These are phyloP conservation scores for Peronosclerospora sorghi DNA, from an alignment of 352 stramenopile species.

Conservation along the genomic window DNA sequence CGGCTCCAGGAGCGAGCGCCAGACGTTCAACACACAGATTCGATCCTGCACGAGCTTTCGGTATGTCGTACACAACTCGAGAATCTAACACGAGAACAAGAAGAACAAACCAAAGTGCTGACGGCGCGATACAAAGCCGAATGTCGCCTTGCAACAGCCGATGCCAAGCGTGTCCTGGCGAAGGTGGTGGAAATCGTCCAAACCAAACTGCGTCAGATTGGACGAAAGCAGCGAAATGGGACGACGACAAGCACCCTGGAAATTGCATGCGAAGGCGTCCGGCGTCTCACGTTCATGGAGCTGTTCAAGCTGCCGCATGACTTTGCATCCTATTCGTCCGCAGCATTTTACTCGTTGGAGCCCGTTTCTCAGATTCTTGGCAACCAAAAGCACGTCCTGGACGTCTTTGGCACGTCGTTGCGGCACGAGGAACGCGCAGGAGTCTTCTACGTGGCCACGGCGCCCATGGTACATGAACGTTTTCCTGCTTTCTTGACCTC, in stretches of 20 bases:
- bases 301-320: slow-evolving; percentile 37
- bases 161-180: slow-evolving; percentile 40
- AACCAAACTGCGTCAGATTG: slow-evolving; percentile 38
- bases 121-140: slow-evolving; percentile 40
- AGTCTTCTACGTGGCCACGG: slow-evolving; percentile 41
- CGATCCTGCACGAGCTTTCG: slow-evolving; percentile 37
- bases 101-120: slow-evolving; percentile 33
- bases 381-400: slow-evolving; percentile 34
- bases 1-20: slow-evolving; percentile 49
- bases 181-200: slow-evolving; percentile 32
- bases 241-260: slow-evolving; percentile 16
- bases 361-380: slow-evolving; percentile 31
- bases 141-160: slow-evolving; percentile 38
- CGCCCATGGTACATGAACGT: slow-evolving; percentile 65
- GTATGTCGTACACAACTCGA: slow-evolving; percentile 37
- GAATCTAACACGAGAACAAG: slow-evolving; percentile 33
- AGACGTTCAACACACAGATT: slow-evolving; percentile 34
- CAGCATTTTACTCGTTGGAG: slow-evolving; percentile 34
- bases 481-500: no score
- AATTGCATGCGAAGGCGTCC: slow-evolving; percentile 41
- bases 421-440: slow-evolving; percentile 63
- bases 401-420: slow-evolving; percentile 60
- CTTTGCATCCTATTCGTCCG: slow-evolving; percentile 43
- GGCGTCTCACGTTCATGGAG: slow-evolving; percentile 56
- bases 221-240: slow-evolving; percentile 9